Evolutionary conservation across 352 stramenopile species (phyloP), one percentile per base, ranked within the genome.

Genomic region (Blastocystis sp.): DNA sequence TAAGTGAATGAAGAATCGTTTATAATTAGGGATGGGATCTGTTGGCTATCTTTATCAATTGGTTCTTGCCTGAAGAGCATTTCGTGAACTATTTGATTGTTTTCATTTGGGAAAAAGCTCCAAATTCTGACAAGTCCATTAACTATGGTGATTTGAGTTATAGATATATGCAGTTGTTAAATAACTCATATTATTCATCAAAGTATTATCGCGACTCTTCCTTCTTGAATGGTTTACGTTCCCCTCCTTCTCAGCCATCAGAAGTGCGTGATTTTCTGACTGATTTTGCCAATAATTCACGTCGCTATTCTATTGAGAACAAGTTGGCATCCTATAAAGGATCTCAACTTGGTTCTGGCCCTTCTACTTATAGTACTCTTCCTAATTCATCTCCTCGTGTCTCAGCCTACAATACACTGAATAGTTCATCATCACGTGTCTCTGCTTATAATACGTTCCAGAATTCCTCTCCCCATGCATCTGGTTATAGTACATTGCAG

Each of bases 71-170:
- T 1, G 90, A 91, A 11, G 91, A 92, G 7, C 62, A 82, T 30
- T 69, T 94, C 17, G 91, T 93, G 56, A 93, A 94, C 89, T 92
- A 91, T 84, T 66, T 94, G 13, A 90, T 91, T 73, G 81, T 90
- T 44, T 93, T 92, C 87, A 66, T 94, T 19, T 81, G 92, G 30
- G 62, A 70, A 33, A 87, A 91, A 22, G 53, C 73, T 35, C 48
- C 51, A 5, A 22, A 66, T 64, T n/a, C 48, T 33, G 73, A 84
- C 51, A 84, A 84, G 73, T 84, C 6, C 15, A 1, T 22, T 35
- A 33, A 1, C 4, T 11, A 19, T 9, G 0, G 0, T 27, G 22
- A 0, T 3, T 19, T 64, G 3, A 44, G 7, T 37, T 51, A 5
- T 84, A 84, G 73, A 68, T 84, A 53, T 57, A 42, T 84, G 17